A percentile compares a stretch with the other conserved stretches of the same genome.
Evolutionary conservation across 148 eudicot species (phyloP).

Genomic region (Rhododendron henanense): DNA sequence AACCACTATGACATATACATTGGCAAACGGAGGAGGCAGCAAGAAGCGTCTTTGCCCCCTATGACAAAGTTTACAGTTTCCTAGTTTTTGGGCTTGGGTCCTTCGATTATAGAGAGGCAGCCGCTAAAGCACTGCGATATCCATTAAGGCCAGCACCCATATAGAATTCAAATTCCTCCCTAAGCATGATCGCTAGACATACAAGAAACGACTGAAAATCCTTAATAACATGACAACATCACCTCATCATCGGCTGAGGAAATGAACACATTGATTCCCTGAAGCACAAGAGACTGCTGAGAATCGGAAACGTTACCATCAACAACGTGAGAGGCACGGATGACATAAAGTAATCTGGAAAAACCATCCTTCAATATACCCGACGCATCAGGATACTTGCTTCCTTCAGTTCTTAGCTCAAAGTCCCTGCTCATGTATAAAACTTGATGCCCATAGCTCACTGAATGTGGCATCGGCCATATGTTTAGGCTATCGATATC

Average conservation of each 20-base stretch:
- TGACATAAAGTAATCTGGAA: slow-evolving; percentile 37
- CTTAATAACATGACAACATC: background rate
- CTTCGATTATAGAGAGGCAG: background rate
- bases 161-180: background rate
- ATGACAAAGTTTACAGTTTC: background rate
- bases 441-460: slow-evolving; percentile 38
- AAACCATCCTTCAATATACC: slow-evolving; percentile 70
- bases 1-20: background rate
- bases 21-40: background rate
- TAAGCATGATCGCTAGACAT: background rate
- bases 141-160: background rate
- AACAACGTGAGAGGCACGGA: slow-evolving; percentile 48
- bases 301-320: slow-evolving; percentile 38
- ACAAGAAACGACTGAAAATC: background rate
- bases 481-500: slow-evolving; percentile 42
- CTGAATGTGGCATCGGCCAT: slow-evolving; percentile 87
- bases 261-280: slow-evolving; percentile 65
- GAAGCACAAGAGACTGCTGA: slow-evolving; percentile 37
- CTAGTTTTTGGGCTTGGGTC: background rate
- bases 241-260: slow-evolving; percentile 69
- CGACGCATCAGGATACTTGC: slow-evolving; percentile 53
- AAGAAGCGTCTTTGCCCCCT: background rate
- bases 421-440: slow-evolving; percentile 48
- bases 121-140: background rate
- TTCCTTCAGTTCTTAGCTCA: slow-evolving; percentile 49